Percentiles rank a stretch among this genome's conserved stretches.
Evolutionary conservation across 1,284 basidiomycete species (phyloP).

Genomic region (Puccinia sorghi): DNA sequence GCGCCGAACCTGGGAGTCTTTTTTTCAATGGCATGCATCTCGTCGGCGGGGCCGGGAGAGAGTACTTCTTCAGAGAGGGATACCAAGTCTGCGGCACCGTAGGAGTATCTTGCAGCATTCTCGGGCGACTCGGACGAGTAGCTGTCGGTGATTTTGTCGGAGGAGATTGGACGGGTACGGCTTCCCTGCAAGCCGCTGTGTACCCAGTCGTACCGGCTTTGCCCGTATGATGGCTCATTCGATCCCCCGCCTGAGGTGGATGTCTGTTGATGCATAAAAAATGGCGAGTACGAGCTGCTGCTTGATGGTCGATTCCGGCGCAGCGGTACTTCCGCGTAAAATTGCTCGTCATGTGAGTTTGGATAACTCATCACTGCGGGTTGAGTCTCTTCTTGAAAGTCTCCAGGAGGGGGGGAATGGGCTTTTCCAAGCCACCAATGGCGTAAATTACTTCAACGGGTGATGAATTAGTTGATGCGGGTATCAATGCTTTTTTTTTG

Average conservation of each 20-base stretch:
- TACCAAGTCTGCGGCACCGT: constrained; percentile 23
- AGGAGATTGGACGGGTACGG: not conserved
- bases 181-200: not conserved
- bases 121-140: constrained; percentile 7
- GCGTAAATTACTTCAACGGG: no score
- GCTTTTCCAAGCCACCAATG: no score
- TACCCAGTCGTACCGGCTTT: constrained; percentile 38
- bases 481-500: no score
- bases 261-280: constrained; percentile 32
- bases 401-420: no score
- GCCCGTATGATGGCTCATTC: constrained; percentile 24
- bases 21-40: constrained; percentile 44
- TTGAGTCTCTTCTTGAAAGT: not conserved
- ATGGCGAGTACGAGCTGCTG: constrained; percentile 21
- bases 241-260: not conserved
- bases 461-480: no score
- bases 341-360: constrained; percentile 18
- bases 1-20: constrained; percentile 16
- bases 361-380: constrained; percentile 8
- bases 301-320: constrained; percentile 29
- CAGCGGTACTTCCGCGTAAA: constrained; percentile 31
- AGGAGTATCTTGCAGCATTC: constrained; percentile 25
- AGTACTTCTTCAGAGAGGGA: constrained; percentile 38
- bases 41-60: constrained; percentile 37
- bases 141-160: not conserved